Conservation (phyloP, 208 protist species). For the Leishmania tarentolae region DNA sequence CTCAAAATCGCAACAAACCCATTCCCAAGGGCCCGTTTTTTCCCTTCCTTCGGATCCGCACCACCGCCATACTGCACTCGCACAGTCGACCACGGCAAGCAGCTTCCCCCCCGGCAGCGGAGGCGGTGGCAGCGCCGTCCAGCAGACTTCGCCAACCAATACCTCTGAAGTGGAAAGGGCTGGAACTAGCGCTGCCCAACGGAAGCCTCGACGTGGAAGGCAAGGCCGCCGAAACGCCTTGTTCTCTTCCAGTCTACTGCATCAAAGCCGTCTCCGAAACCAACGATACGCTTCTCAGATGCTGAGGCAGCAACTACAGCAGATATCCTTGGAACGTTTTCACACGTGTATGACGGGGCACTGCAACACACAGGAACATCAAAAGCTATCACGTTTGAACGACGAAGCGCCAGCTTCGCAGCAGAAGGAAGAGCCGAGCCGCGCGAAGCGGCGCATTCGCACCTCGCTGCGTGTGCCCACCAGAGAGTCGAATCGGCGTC, state of each 20-base stretch:
- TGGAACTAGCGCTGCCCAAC: background rate
- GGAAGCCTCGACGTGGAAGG: background rate
- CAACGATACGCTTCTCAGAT: background rate
- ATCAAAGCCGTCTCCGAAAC: background rate
- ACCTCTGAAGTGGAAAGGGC: background rate
- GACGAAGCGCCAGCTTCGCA: background rate
- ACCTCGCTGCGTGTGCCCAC: conserved; percentile 1
- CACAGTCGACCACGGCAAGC: background rate
- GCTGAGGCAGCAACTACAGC: conserved; percentile 4
- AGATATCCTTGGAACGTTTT: background rate
- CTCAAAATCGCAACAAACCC: background rate
- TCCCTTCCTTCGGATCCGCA: background rate
- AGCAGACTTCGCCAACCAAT: background rate
- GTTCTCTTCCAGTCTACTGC: background rate
- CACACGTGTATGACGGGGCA: background rate
- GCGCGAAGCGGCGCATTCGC: conserved; percentile 1
- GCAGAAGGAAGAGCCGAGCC: background rate
- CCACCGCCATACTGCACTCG: background rate
- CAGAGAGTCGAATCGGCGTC: background rate
- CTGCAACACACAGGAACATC: background rate
- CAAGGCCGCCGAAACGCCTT: background rate
- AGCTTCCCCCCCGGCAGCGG: background rate
- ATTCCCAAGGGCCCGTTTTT: background rate
- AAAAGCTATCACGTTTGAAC: background rate
- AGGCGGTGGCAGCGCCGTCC: background rate